Evolutionary conservation across 140 eudicot species (phyloP), one percentile per base, ranked within the genome.

Genomic region (Ambrosia hybrid): DNA sequence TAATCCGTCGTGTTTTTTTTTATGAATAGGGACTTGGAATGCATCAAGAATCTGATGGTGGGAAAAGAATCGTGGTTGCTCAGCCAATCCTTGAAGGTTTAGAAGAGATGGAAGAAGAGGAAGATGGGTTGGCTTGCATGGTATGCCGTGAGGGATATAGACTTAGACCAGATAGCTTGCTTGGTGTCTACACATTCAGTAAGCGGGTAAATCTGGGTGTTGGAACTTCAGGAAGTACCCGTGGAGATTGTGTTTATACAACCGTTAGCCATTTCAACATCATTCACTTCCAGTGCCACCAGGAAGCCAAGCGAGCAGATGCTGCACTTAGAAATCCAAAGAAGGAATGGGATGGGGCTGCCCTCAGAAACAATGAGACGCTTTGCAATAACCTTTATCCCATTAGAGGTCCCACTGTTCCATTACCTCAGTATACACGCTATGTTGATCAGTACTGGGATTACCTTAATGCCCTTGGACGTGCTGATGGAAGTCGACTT

Each of bases 301-400:
- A 95, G 65, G 99, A 95, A 80, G 99, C 99, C 52, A 95, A 95
- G 80, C 80, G 99, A 74, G 96, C 99, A 4, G 99, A 95, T 72
- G 99, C 99, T 49, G 96, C 95, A 33, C 83, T 95, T 3, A 91
- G 80, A 65, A 85, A 30, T 64, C 99, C 99, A 1, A 95, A 95
- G 71, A 95, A 95, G 79, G 99, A 95, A 74, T 95, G 99, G 99
- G 99, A 95, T 45, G 99, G 99, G 6, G 99, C 99, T 3, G 91
- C 96, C 61, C 97, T 95, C 17, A 81, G 99, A 73, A 95, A 95
- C 77, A 95, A 86, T 11, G 99, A 91, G 74, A 95, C 99, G 0
- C 95, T 95, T 63, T 95, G 99, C 73, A 95, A 95, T 79, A 89
- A 92, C 70, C 71, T 95, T 6, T 95, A 83, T 57, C 99, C 99